A percentile compares a stretch with the other conserved stretches of the same genome.
phyloP scores from a whole-genome alignment of 1,284 basidiomycete species.

The Fistulinella cinereoalba region DNA sequence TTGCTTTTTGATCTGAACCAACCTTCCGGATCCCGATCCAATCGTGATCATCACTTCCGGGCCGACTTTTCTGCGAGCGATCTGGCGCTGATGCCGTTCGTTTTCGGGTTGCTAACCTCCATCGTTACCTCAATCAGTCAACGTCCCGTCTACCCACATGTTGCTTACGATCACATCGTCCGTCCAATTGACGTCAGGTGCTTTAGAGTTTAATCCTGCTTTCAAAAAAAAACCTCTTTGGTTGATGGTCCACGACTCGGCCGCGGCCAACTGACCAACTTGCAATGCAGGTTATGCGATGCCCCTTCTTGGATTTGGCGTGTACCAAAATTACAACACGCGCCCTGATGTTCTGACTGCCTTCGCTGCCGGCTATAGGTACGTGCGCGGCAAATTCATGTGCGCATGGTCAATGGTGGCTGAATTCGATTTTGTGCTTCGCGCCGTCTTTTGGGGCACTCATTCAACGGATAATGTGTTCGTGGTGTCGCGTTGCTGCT shows the following conservation, averaged over 20 bases:
- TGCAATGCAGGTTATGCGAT: slow-evolving; percentile 54
- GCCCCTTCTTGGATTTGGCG: slow-evolving; percentile 80
- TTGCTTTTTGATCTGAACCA: not conserved
- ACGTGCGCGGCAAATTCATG: not conserved
- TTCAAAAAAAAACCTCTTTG: no score
- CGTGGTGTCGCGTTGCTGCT: no score
- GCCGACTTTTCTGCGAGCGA: slow-evolving; percentile 7
- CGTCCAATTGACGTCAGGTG: slow-evolving; percentile 40
- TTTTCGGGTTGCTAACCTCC: not conserved
- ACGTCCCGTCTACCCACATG: slow-evolving; percentile 14
- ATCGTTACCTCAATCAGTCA: slow-evolving; percentile 15
- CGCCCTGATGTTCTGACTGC: slow-evolving; percentile 63
- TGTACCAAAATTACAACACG: slow-evolving; percentile 69
- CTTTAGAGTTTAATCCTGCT: slow-evolving; percentile 9
- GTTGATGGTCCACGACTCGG: no score
- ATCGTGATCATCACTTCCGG: not conserved
- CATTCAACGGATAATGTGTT: no score
- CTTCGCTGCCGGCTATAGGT: slow-evolving; percentile 75
- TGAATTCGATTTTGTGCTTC: no score
- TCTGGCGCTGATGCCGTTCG: slow-evolving; percentile 2
- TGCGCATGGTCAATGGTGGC: not conserved
- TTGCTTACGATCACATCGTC: slow-evolving; percentile 32
- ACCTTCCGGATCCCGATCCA: slow-evolving; percentile 4
- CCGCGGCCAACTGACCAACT: no score
- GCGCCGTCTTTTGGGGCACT: no score